A percentile compares a stretch with the other conserved stretches of the same genome.
phyloP scores from a whole-genome alignment of 495 filamentous ascomycete species.

The Podospora pseudoanserina region DNA sequence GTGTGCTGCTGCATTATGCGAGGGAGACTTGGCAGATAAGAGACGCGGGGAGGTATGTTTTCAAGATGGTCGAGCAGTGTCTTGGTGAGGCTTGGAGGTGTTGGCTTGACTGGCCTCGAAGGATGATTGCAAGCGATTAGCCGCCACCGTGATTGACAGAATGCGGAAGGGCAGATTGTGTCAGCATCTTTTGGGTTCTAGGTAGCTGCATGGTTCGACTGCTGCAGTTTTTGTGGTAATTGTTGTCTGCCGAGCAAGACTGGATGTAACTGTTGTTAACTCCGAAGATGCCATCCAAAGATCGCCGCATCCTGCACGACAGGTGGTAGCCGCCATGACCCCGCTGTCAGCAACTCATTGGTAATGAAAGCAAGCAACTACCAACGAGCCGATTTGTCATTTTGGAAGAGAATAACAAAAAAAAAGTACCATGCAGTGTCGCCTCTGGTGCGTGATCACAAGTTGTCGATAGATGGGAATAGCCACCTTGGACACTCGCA shows the following conservation, averaged over 20 bases:
- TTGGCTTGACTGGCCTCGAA: slow-evolving; percentile 1
- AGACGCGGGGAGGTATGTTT: neutral
- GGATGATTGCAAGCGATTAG: neutral
- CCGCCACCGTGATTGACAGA: too few relatives aligned
- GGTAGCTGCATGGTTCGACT: too few relatives aligned
- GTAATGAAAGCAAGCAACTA: neutral
- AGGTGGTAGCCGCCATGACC: neutral
- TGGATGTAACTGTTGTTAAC: neutral
- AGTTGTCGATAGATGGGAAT: neutral
- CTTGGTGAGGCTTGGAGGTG: neutral
- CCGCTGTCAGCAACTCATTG: neutral
- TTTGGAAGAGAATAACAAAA: too few relatives aligned
- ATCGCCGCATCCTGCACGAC: neutral
- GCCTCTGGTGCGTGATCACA: neutral
- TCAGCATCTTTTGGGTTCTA: too few relatives aligned
- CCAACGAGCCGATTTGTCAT: neutral
- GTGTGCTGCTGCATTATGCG: neutral
- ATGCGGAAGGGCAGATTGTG: too few relatives aligned
- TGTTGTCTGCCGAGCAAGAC: neutral
- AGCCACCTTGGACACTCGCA: neutral
- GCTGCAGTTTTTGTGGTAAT: neutral
- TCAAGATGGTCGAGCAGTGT: neutral
- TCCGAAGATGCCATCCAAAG: neutral
- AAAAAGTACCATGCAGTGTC: too few relatives aligned
- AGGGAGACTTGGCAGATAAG: neutral